A percentile compares a stretch with the other conserved stretches of the same genome.
Conservation (phyloP, 305 asterid genomes). For the Ajuga reptans region DNA sequence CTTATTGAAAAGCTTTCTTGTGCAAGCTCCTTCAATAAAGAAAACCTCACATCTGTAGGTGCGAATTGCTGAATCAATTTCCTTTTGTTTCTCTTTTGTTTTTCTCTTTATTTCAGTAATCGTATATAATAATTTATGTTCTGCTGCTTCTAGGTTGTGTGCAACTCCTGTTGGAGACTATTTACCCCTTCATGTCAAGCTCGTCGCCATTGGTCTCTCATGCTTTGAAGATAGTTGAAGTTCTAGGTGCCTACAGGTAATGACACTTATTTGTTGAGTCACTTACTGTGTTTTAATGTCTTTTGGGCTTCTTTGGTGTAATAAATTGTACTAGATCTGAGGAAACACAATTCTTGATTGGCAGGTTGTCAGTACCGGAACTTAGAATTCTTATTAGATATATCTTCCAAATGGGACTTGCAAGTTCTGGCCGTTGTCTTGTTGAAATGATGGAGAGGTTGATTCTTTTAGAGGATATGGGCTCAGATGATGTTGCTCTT, state of each 20-base stretch:
- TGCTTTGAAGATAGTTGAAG: conserved; percentile 80
- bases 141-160: conserved; percentile 62
- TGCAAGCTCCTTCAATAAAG: conserved; percentile 84
- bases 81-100: conserved; percentile 10
- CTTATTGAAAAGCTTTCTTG: conserved; percentile 80
- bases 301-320: conserved; percentile 4
- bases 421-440: conserved; percentile 64
- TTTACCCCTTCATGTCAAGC: conserved; percentile 80
- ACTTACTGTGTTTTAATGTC: conserved; percentile 12
- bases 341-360: conserved; percentile 25
- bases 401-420: conserved; percentile 68
- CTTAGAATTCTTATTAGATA: conserved; percentile 82
- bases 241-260: conserved; percentile 95
- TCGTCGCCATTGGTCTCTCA: conserved; percentile 72
- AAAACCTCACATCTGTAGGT: conserved; percentile 94
- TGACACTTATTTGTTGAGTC: conserved; percentile 1
- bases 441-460: conserved; percentile 91
- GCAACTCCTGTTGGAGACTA: conserved; percentile 90
- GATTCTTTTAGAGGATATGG: conserved; percentile 65
- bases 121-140: conserved; percentile 21
- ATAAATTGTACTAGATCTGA: conserved; percentile 16
- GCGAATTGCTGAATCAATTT: conserved; percentile 27
- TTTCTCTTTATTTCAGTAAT: conserved; percentile 11
- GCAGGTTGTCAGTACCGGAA: conserved; percentile 81
- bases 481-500: conserved; percentile 75